Conservation (phyloP, 2,329 filamentous ascomycete species). For the Penicillium psychrosexuale region DNA sequence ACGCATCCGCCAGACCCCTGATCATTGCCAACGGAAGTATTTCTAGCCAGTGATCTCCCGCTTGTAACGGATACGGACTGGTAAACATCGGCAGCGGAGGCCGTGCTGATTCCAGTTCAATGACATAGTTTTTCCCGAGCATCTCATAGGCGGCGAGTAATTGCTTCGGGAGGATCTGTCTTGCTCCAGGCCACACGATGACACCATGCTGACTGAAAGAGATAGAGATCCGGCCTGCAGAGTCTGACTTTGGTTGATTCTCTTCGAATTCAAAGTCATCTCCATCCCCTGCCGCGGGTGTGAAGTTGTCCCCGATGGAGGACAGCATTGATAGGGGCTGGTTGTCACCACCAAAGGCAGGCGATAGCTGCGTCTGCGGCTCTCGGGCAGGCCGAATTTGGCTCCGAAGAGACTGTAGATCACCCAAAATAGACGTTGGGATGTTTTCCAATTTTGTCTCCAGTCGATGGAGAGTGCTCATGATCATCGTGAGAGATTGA, state of each 20-base stretch:
- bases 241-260: conserved; percentile 27
- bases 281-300: conserved; percentile 28
- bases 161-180: conserved; percentile 42
- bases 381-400: conserved; percentile 22
- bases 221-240: conserved; percentile 38
- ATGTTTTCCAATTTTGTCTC: conserved; percentile 53
- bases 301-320: conserved; percentile 21
- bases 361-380: conserved; percentile 15
- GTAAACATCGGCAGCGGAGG: conserved; percentile 43
- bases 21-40: conserved; percentile 48
- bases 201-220: conserved; percentile 54
- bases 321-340: conserved; percentile 13
- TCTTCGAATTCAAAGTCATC: conserved; percentile 33
- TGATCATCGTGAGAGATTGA: conserved; percentile 53
- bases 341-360: conserved; percentile 11
- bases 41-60: conserved; percentile 46
- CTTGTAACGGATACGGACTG: conserved; percentile 36
- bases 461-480: conserved; percentile 53
- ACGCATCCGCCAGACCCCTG: conserved; percentile 53
- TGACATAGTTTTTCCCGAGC: conserved; percentile 50
- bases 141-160: conserved; percentile 38
- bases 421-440: conserved; percentile 33
- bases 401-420: conserved; percentile 34
- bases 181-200: conserved; percentile 49
- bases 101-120: conserved; percentile 50